Percentiles rank a stretch among this genome's conserved stretches.
Conservation (phyloP, 306 rosid species). For the Myrica gale region DNA sequence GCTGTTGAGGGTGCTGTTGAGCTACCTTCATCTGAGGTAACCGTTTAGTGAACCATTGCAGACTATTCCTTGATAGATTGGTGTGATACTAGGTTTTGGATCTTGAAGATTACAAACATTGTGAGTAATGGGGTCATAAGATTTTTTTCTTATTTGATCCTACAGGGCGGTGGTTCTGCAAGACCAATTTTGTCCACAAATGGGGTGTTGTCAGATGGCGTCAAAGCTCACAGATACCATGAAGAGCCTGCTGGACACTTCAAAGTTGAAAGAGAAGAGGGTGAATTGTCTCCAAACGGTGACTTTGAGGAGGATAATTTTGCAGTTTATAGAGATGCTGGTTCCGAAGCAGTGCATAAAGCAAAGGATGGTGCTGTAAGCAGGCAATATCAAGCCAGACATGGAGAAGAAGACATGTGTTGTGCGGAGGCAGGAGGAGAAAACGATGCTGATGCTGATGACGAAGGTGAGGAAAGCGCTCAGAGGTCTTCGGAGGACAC, state of each 20-base stretch:
- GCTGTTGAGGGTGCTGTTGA: conserved; percentile 56
- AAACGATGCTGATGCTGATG: conserved; percentile 83
- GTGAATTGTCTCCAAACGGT: conserved; percentile 97
- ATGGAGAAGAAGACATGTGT: conserved; percentile 53
- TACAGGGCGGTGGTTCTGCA: conserved; percentile 75
- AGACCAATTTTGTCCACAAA: conserved; percentile 57
- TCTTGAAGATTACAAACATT: conserved; percentile 2
- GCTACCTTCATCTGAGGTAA: conserved; percentile 80
- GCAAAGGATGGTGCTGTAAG: conserved; percentile 48
- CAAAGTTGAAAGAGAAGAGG: conserved; percentile 93
- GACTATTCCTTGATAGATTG: background rate
- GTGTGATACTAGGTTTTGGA: background rate
- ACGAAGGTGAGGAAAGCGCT: conserved; percentile 92
- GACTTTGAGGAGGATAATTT: conserved; percentile 93
- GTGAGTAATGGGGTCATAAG: conserved; percentile 16
- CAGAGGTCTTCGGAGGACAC: conserved; percentile 97
- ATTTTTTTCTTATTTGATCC: conserved; percentile 6
- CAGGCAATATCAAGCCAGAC: conserved; percentile 59
- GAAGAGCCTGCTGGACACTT: conserved; percentile 69
- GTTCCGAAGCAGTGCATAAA: conserved; percentile 47
- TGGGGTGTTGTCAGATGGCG: conserved; percentile 51
- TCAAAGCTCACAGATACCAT: conserved; percentile 47
- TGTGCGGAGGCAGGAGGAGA: conserved; percentile 79
- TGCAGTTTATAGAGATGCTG: conserved; percentile 61
- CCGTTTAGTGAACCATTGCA: too few species aligned